Evolutionary conservation across 176 grass and related monocot species (phyloP).

Genomic region (Ensete glaucum): DNA sequence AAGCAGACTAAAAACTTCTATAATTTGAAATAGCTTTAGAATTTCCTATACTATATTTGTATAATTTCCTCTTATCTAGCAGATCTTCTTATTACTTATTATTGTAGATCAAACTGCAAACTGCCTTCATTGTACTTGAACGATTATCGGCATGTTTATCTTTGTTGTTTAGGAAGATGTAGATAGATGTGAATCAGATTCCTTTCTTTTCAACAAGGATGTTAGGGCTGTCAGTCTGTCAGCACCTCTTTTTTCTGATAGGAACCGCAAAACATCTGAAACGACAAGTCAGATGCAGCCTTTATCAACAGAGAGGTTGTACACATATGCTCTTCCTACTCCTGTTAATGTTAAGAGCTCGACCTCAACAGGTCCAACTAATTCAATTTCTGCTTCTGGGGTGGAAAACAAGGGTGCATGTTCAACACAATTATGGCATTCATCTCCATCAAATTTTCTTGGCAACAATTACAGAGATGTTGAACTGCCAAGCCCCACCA

Average conservation of each 20-base stretch:
- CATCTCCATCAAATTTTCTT: constrained; percentile 66
- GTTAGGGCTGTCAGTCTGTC: constrained; percentile 56
- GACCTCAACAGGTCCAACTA: constrained; percentile 31
- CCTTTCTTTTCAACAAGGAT: constrained; percentile 26
- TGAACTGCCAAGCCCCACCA: constrained; percentile 52
- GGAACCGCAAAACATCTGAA: constrained; percentile 49
- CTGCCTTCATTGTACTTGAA: neutral
- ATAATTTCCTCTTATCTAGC: neutral
- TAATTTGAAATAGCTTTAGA: neutral
- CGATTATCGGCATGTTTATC: neutral
- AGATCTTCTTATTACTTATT: neutral
- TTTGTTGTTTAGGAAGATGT: constrained; percentile 37
- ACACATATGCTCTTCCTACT: constrained; percentile 78
- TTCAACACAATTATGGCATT: constrained; percentile 31
- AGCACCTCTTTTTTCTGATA: constrained; percentile 64
- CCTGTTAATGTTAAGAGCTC: constrained; percentile 46
- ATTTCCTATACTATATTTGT: neutral
- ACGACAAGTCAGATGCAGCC: constrained; percentile 50
- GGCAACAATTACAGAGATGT: constrained; percentile 45
- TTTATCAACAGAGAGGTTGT: constrained; percentile 57
- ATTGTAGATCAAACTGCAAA: neutral
- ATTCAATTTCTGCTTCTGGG: constrained; percentile 25
- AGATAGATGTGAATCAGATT: constrained; percentile 47
- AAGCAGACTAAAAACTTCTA: neutral
- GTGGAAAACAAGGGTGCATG: constrained; percentile 31